A percentile compares a stretch with the other conserved stretches of the same genome.
Conservation (phyloP, 306 rosid genomes). For the Dalbergia cultrata region DNA sequence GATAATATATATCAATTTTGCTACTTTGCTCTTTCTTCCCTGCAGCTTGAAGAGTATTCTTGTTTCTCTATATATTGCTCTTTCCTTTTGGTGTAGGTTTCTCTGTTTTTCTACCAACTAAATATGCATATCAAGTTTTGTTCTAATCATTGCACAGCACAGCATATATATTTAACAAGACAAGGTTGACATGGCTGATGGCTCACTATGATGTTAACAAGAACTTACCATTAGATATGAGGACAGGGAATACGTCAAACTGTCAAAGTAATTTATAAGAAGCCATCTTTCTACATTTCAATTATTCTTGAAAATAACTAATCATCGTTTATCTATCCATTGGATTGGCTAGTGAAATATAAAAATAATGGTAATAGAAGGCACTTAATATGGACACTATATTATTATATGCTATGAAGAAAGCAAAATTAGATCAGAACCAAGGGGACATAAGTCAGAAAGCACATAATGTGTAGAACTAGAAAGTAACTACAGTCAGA, state of each 20-base stretch:
- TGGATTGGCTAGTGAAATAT: background rate
- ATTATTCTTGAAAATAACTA: background rate
- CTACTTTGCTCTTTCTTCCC: background rate
- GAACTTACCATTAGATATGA: background rate
- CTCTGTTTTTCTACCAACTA: background rate
- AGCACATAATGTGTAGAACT: slow-evolving; percentile 35
- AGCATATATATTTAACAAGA: background rate
- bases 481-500: slow-evolving; percentile 41
- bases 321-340: background rate
- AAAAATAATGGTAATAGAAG: background rate
- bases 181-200: background rate
- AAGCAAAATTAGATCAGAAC: slow-evolving; percentile 29
- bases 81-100: no score
- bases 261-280: slow-evolving; percentile 9
- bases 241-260: background rate
- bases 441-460: slow-evolving; percentile 56
- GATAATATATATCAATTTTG: no score
- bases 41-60: background rate
- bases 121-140: slow-evolving; percentile 16
- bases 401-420: background rate
- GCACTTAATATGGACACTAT: slow-evolving; percentile 36
- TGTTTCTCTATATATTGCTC: no score
- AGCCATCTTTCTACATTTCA: background rate
- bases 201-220: background rate
- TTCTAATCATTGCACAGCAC: background rate